Base-by-base conservation (phyloP, 2,329 filamentous ascomycete genomes). In the Colletotrichum higginsianum region DNA sequence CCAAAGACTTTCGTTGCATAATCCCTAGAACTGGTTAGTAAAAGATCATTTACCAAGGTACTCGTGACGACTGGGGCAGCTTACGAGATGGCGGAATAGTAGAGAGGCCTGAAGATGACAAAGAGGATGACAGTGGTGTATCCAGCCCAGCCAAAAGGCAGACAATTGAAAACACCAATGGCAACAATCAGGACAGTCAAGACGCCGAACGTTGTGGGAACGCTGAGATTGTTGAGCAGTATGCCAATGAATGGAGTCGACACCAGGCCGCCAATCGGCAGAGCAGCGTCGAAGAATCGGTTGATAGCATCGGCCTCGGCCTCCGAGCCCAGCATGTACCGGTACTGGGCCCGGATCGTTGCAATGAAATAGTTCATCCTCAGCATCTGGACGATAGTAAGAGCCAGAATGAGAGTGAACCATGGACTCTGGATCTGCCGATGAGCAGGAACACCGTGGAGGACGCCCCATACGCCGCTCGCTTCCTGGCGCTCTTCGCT, bases 1-100 rank as follows among this genome's bases (percentile, higher is more conserved):
- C 93, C 93, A 75, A 95, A 95, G 2, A 94, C 92, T 78, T 94
- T 94, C n/a, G 92, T 92, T 0, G 90, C 87, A 77, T 94, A 95
- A 80, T 94, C 93, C 5, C 84, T 85, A 56, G 16, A n/a, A 1
- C 2, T 12, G 3, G 3, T 65, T 3, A 65, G 23, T 4, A 26
- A 2, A 7, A 13, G 40, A 55, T 9, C 0, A 7, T 12, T 16
- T 2, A 9, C 1, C 15, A 2, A 5, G 15, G 18, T 16, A 5
- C 9, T 23, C 11, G 16, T 30, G 26, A 40, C n/a, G 30, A 30
- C 18, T 7, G 66, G 9, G 9, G n/a, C 9, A 8, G 80, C 83
- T 80, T 78, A 85, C 80, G 90, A 94, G 72, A 95, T 90, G 8
- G 92, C 90, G 0, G 92, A 93, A 81, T 95, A 95, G 80, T 94